Evolutionary conservation across 2,329 filamentous ascomycete genomes (phyloP).

Genomic region (Penicillium sp.): DNA sequence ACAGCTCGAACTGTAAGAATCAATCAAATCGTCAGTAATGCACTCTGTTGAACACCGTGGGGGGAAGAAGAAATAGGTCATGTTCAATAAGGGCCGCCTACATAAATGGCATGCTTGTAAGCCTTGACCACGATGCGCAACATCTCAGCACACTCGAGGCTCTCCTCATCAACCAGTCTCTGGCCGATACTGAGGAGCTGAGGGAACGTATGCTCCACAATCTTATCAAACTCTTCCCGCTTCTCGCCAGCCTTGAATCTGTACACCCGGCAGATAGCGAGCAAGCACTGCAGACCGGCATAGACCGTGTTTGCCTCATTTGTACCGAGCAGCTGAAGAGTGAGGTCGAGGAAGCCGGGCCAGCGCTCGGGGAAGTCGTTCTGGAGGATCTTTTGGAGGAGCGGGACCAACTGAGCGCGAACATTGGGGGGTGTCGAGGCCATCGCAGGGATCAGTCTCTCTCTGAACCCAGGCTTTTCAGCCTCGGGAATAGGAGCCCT

Average conservation of each 20-base stretch:
- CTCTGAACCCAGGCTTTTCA: conserved; percentile 80
- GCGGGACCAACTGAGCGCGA: conserved; percentile 86
- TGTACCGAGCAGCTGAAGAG: conserved; percentile 77
- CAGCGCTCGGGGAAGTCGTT: conserved; percentile 91
- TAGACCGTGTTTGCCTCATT: conserved; percentile 84
- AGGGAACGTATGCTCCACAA: conserved; percentile 86
- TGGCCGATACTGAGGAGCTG: conserved; percentile 80
- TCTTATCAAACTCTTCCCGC: conserved; percentile 83
- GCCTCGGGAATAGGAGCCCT: conserved; percentile 75
- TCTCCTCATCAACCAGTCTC: conserved; percentile 82
- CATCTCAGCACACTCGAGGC: conserved; percentile 93
- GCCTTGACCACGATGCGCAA: conserved; percentile 89
- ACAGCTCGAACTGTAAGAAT: conserved; percentile 71
- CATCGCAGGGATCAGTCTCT: conserved; percentile 82
- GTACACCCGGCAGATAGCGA: conserved; percentile 93
- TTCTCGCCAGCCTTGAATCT: conserved; percentile 81
- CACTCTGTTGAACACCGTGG: no score
- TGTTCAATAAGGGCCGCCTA: conserved; percentile 44
- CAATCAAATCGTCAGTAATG: conserved; percentile 21
- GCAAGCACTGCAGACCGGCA: conserved; percentile 85
- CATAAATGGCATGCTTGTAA: conserved; percentile 97
- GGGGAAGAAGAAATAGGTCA: no score
- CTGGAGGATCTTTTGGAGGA: conserved; percentile 92
- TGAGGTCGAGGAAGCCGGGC: conserved; percentile 92
- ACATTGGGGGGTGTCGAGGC: conserved; percentile 73